Evolutionary conservation across 1,284 basidiomycete genomes (phyloP), one percentile per base, ranked within the genome.

Genomic region (Papiliotrema fonsecae): DNA sequence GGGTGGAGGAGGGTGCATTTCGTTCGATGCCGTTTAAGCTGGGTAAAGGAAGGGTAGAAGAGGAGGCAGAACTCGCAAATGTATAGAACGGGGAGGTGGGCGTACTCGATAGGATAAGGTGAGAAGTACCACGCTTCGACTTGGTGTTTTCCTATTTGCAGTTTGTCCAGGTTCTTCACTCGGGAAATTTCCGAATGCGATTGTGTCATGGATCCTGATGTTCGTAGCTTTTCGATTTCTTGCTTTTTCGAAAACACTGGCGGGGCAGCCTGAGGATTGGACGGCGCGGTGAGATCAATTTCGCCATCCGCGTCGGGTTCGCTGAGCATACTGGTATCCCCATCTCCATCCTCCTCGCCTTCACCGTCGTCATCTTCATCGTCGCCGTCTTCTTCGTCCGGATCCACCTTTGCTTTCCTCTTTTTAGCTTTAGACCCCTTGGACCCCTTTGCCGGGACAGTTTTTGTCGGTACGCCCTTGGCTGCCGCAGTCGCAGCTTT

Each of bases 71-170:
- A 97, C 76, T 99, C 96, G 83, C 96, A 99, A 69, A 99, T 84
- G 78, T 93, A 97, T 41, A 98, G 81, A 54, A 93, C 79, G 24
- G 93, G 91, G 27, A 96, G 83, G 74, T 98, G 87, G 34, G 94
- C 90, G 76, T 88, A 98, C 77, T 98, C 96, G 75, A 91, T 85
- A 5, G 96, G 96, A 76, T 98, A 98, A 6, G 96, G 94, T 64
- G 88, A 92, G 78, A 98, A 98, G 77, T 98, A 99, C 96, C 96
- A 99, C 9, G 93, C 86, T 65, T 98, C 93, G 61, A 98, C 87
- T 75, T 97, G 90, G 76, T 94, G 85, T 71, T 84, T 85, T 55
- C 96, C 96, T 62, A 98, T 98, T 71, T 94, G 91, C 40, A 99
- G 81, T 56, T 88, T 85, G 75, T 98, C 96, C 59, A 99, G 79